Conservation (phyloP, 345 rosid species). For the Gossypioides kirkii region DNA sequence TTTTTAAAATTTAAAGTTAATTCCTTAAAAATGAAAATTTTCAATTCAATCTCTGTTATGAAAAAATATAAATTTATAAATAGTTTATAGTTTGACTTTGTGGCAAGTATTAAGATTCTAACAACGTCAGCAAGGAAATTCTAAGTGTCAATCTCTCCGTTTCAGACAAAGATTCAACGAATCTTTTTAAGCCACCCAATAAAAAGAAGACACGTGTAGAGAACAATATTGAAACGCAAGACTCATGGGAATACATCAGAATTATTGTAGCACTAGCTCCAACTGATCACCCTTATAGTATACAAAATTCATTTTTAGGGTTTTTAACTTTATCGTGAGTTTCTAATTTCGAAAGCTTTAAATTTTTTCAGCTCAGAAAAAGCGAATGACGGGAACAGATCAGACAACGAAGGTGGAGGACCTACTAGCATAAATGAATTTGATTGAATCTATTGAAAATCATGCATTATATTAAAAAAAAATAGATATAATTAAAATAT, state of each 20-base stretch:
- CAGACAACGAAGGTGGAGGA: slow-evolving; percentile 24
- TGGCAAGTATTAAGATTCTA: too few species aligned
- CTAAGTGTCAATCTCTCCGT: background rate
- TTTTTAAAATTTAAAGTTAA: too few species aligned
- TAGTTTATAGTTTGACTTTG: too few species aligned
- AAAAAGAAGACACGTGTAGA: background rate
- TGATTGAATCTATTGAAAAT: slow-evolving; percentile 27
- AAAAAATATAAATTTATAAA: too few species aligned
- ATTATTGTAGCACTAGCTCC: background rate
- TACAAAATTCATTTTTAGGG: background rate
- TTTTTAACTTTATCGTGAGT: background rate
- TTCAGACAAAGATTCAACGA: background rate
- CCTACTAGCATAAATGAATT: slow-evolving; percentile 32
- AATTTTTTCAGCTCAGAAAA: background rate
- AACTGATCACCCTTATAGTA: background rate
- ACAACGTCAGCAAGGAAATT: too few species aligned
- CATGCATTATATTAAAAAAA: too few species aligned
- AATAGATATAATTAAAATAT: too few species aligned
- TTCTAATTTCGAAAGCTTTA: background rate
- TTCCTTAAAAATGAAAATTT: too few species aligned
- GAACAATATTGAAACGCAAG: background rate
- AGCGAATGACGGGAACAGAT: slow-evolving; percentile 33
- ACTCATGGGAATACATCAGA: background rate
- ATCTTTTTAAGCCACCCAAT: background rate
- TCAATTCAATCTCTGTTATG: too few species aligned